Conservation (phyloP, 306 rosid species). For the Acacia crassicarpa region DNA sequence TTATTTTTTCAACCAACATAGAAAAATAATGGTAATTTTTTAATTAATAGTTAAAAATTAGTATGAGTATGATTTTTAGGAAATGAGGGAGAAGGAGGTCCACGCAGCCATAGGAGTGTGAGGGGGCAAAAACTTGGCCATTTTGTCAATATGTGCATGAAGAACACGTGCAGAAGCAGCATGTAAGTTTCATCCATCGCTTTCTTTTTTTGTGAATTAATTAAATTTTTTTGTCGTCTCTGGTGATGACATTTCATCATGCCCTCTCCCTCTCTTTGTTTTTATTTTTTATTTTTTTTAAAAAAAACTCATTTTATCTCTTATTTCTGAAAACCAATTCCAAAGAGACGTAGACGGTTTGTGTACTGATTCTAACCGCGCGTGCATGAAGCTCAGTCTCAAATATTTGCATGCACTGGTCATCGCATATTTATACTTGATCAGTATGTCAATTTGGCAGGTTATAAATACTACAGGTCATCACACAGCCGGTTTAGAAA, state of each 20-base stretch:
- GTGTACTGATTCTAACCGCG: background rate
- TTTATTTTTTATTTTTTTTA: too few relatives aligned
- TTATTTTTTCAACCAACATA: background rate
- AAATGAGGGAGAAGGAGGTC: background rate
- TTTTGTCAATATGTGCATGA: background rate
- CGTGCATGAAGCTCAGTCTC: background rate
- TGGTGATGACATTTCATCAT: background rate
- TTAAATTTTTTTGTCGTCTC: background rate
- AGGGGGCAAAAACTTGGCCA: background rate
- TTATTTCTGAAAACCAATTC: too few relatives aligned
- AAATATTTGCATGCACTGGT: background rate
- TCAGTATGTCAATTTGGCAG: background rate
- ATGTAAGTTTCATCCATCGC: background rate
- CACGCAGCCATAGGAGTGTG: background rate
- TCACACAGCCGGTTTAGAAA: too few relatives aligned
- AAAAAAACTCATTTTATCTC: too few relatives aligned
- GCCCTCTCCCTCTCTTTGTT: background rate
- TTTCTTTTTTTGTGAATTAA: background rate
- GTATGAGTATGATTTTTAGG: background rate
- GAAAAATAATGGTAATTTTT: too few relatives aligned
- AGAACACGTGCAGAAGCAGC: background rate
- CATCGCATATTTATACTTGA: background rate
- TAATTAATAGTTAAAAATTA: background rate
- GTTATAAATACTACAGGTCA: background rate
- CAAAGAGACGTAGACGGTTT: background rate